Base-by-base conservation (phyloP, 2,329 filamentous ascomycete species). In the Lasiodiplodia citricola region DNA sequence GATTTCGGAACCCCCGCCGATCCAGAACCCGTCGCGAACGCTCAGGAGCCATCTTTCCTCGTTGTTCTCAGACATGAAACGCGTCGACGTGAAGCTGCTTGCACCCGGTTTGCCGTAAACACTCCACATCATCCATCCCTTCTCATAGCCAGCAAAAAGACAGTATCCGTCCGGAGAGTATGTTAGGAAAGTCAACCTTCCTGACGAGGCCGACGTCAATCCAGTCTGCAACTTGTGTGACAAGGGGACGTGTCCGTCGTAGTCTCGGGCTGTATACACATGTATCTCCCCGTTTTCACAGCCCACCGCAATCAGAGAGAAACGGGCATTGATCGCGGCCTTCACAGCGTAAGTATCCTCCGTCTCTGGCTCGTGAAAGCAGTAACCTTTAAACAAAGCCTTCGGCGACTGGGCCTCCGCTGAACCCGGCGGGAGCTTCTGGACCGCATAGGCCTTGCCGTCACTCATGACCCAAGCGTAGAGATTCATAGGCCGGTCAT, bases 91-190 rank as follows among this genome's bases (percentile, higher is more conserved):
- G 77, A 98, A 98, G 76, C 93, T 97, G 73, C 89, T 93, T 67
- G 91, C 94, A 16, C 94, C 91, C 2, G 91, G 87, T 79, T 97
- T 97, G 41, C 96, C 96, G 80, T 97, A 99, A 47, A 98, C 96
- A 78, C 95, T 98, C 95, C 95, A 99, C 57, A 90, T 95, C 4
- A 92, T 91, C 96, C 96, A 99, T 0, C 96, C 96, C 69, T 91
- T 90, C 74, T 96, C 91, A 76, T 95, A 98, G 1, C 95, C 96
- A 54, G 92, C 94, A 80, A 99, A 97, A 10, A 99, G 86, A 78
- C 94, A 97, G 79, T 98, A 97, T 21, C 96, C 96, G 78, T 99
- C 96, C 0, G 95, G 94, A 1, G 96, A 97, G 82, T 97, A 99
- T 70, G 83, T 89, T 72, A 99, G 80, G 37, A 90, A 91, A 2